Evolutionary conservation across 2,329 filamentous ascomycete genomes (phyloP), one percentile per base, ranked within the genome.

Genomic region (Leptodontidium sp.): DNA sequence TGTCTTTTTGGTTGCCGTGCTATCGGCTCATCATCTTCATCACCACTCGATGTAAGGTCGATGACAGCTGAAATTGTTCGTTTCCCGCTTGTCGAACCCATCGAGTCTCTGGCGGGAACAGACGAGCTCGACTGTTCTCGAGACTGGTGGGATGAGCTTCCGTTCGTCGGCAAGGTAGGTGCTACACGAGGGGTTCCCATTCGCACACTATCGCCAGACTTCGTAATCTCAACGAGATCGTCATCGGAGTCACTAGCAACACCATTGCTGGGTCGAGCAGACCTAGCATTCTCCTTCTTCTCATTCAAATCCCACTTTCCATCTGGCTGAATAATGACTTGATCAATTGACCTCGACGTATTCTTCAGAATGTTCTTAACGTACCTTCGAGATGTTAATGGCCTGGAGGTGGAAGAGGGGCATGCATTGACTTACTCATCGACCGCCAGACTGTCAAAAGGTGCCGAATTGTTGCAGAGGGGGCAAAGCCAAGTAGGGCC

Each of bases 401-500:
- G 45, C 43, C 50, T 66, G 50, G 64, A 66, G 69, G 40, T 21
- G 43, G 61, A 2, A 12, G 15, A 57, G 75, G 68, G 69, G 38
- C 53, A 8, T 29, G 53, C 38, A 40, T 29, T 32, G 55, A 82
- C 89, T 81, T 84, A 96, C 88, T 96, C 92, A 74, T 99, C 96
- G 38, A 98, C 89, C 12, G 93, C 93, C 29, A 99, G 82, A 59
- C 88, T 90, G 62, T 95, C 91, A 79, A 93, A 99, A 0, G 90
- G 88, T 1, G 94, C 90, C 0, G 88, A 81, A 77, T 94, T 97
- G 80, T 91, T 95, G 83, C 96, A 99, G 26, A 98, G 91, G 0
- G 96, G 96, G 76, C 96, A 99, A n/a, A 90, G 85, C 96, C 96
- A 99, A 21, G 96, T 97, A 0, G 96, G 96, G 0, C 93, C 95